Base-by-base conservation (phyloP, 306 rosid genomes). In the Glycyrrhiza uralensis region DNA sequence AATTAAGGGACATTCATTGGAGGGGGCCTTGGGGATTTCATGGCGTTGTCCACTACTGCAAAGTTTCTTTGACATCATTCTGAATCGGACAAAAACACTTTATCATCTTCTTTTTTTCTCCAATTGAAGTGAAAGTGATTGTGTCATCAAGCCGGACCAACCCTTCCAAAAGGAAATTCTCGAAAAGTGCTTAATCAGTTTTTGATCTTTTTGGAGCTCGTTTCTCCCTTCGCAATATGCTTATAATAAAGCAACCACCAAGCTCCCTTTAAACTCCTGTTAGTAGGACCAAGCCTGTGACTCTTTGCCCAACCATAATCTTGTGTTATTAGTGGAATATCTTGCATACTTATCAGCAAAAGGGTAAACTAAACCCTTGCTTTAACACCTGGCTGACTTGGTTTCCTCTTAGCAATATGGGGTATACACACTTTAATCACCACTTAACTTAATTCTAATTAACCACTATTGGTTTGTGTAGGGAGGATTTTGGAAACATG, bases 51-150 rank as follows among this genome's bases (percentile, higher is more conserved):
- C 57, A 59, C 23, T 26, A 33, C 70, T 45, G 72, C 52, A 57
- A 51, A 69, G 58, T 60, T 76, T 71, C 52, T 47, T 81, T 81
- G 88, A 74, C 89, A 17, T 82, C 88, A 87, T 68, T 29, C 0
- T 63, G 85, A 80, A 88, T 86, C 49, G 65, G 96, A 87, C 90
- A 81, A 80, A 76, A 79, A 69, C 44, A 58, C 78, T 65, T 89
- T 84, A 17, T 4, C 45, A n/a, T n/a, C n/a, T n/a, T 59, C 14
- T 15, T 71, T 74, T 62, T n/a, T n/a, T n/a, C n/a, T n/a, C n/a
- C 47, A 62, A 78, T 55, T 24, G 65, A 55, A 30, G 54, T 69
- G 22, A 47, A 29, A 33, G 69, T 68, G 78, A 75, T 74, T 41
- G 39, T 73, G 85, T 84, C 85, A 84, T 78, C 83, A 58, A 62